phyloP scores from a whole-genome alignment of 208 protist genomes.

The Vickermania ingenoplastis region DNA sequence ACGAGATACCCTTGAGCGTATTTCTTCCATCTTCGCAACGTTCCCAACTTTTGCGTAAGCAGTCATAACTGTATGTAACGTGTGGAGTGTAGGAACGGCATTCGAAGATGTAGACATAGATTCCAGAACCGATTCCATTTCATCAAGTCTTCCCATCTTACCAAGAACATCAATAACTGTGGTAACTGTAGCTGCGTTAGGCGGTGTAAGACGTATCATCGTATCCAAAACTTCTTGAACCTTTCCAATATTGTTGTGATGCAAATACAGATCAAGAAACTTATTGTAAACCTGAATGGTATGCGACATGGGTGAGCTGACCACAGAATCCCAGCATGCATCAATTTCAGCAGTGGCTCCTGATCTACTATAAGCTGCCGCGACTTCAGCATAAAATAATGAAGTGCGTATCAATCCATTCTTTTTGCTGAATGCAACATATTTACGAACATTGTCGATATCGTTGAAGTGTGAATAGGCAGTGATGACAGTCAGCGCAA shows the following conservation, averaged over 20 bases:
- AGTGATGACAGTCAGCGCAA: conserved; percentile 69
- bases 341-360: conserved; percentile 51
- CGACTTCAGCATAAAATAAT: conserved; percentile 76
- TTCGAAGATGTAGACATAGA: conserved; percentile 83
- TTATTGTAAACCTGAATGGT: conserved; percentile 86
- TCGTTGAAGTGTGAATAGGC: conserved; percentile 61
- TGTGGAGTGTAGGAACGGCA: conserved; percentile 76
- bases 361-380: conserved; percentile 52
- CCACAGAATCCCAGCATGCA: conserved; percentile 66
- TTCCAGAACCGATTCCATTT: conserved; percentile 85
- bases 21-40: conserved; percentile 74
- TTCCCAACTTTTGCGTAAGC: conserved; percentile 87
- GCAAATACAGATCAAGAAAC: conserved; percentile 86
- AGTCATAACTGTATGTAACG: conserved; percentile 87
- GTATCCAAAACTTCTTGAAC: conserved; percentile 84
- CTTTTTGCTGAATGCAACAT: conserved; percentile 41
- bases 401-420: conserved; percentile 36
- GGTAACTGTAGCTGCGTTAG: conserved; percentile 83
- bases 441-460: conserved; percentile 40
- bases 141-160: conserved; percentile 78
- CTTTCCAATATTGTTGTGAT: conserved; percentile 66
- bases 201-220: conserved; percentile 86
- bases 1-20: conserved; percentile 42
- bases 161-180: conserved; percentile 90
- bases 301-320: conserved; percentile 60